These are phyloP conservation scores for Skeletonema marinoi DNA, from an alignment of 108 stramenopile genomes.

Conservation along the genomic window DNA sequence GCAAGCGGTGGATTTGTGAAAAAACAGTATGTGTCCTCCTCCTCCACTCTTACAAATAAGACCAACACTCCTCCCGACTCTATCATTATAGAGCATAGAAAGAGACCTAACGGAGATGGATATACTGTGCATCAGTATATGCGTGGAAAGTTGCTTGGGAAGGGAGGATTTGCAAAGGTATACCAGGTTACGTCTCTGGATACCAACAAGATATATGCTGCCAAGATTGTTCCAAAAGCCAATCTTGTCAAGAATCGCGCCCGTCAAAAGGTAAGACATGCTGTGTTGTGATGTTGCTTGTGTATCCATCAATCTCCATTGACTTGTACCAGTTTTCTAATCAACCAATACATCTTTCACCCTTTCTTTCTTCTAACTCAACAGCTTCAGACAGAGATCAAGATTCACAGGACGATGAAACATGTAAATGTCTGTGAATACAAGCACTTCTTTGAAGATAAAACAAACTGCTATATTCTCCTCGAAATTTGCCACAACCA, in stretches of 20 bases:
- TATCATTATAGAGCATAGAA: conserved; percentile 76
- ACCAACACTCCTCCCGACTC: conserved; percentile 7
- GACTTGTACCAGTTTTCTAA: neutral
- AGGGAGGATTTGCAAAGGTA: conserved; percentile 95
- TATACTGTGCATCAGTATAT: conserved; percentile 83
- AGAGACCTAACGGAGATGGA: conserved; percentile 77
- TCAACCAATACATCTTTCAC: neutral
- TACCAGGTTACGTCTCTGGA: conserved; percentile 85
- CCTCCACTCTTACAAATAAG: neutral
- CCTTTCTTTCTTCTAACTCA: neutral
- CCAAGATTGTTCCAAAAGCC: conserved; percentile 94
- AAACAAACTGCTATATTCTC: conserved; percentile 95
- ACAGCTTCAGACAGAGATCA: conserved; percentile 98
- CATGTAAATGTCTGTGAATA: conserved; percentile 93
- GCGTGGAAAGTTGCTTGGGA: conserved; percentile 83
- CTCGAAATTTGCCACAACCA: conserved; percentile 97
- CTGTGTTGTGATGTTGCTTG: conserved; percentile 6
- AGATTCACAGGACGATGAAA: conserved; percentile 94
- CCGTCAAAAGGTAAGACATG: conserved; percentile 92
- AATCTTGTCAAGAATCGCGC: conserved; percentile 89
- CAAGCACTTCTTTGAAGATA: conserved; percentile 98
- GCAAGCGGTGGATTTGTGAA: neutral
- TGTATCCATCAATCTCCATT: too few relatives aligned
- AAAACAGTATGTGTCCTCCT: conserved; percentile 6
- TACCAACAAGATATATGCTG: conserved; percentile 83